Conservation (phyloP, 371 early-diverging fungal genomes). For the Dichotomocladium elegans region DNA sequence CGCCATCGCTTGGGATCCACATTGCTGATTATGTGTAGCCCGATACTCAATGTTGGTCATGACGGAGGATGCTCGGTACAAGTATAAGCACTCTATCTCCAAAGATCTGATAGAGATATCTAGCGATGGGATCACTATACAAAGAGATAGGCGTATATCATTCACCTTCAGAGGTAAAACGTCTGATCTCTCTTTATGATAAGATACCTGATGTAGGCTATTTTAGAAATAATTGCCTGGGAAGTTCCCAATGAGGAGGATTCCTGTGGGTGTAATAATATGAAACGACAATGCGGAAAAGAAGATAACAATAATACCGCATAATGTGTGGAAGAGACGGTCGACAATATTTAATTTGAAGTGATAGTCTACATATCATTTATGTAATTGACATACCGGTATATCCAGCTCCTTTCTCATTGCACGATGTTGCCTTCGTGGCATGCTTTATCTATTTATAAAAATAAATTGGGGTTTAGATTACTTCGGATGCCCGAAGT, state of each 20-base stretch:
- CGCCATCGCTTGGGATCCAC: neutral
- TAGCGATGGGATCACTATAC: conserved; percentile 17
- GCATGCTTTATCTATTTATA: too few relatives aligned
- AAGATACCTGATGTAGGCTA: neutral
- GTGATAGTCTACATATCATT: too few relatives aligned
- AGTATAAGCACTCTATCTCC: conserved; percentile 65
- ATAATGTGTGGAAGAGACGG: too few relatives aligned
- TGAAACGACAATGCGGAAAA: too few relatives aligned
- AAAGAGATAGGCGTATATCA: conserved; percentile 38
- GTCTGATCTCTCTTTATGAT: neutral
- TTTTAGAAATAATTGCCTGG: conserved; percentile 18
- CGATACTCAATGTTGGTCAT: conserved; percentile 66
- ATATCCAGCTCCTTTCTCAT: too few relatives aligned
- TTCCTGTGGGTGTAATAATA: neutral
- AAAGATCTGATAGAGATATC: conserved; percentile 54
- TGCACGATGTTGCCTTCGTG: too few relatives aligned
- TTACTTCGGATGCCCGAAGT: too few relatives aligned
- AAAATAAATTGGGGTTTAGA: too few relatives aligned
- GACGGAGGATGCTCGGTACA: conserved; percentile 57
- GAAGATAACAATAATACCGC: too few relatives aligned
- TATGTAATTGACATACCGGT: too few relatives aligned
- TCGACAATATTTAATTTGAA: too few relatives aligned
- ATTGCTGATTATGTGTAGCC: conserved; percentile 20
- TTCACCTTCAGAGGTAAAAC: conserved; percentile 33
- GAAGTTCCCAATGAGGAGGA: conserved; percentile 6